Base-by-base conservation (phyloP, 495 filamentous ascomycete genomes). In the Xylaria flabelliformis region DNA sequence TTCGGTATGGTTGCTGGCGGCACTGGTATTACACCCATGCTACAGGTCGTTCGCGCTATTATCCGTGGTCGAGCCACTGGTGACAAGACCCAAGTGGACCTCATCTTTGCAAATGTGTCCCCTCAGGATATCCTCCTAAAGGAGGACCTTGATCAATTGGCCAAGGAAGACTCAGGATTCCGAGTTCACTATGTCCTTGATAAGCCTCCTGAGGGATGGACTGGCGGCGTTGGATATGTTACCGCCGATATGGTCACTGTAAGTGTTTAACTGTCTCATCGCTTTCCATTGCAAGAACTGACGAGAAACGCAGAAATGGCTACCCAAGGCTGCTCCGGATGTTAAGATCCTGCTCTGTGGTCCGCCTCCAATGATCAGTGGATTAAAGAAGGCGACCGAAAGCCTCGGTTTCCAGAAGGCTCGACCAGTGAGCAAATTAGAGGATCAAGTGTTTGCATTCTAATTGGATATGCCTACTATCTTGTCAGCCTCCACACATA, bases 1-100 rank as follows among this genome's bases (percentile, higher is more conserved):
- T 95, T 99, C 68, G 96, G 96, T 75, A 99, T 99, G 96, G 93
- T 99, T 78, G 94, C 96, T 70, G 96, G 96, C 80, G 96, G 96
- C 65, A 98, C 96, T 17, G 96, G 96, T 76, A 98, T 99, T 82
- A 99, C 95, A 34, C 95, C 95, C 50, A 99, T 99, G 95, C 86
- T 97, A 72, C 95, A 99, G 86, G 90, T 99, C 72, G 90, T 97
- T 75, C 89, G 93, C 74, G 96, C 96, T 53, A 94, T 99, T 72
- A 88, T 97, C 73, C 88, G 94, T 76, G 93, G 93, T 71, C 88
- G 94, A 77, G 85, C 91, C 53, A 86, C 91, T 12, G 92, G 89
- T 65, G 94, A 99, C 81, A 90, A 83, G 72, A 98, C 96, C 69
- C 84, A 97, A 87, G 89, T 99, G 17, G 93, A 97, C 77, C 83